phyloP scores from a whole-genome alignment of 352 stramenopile species.

The Pythium rhizo-oryzae region DNA sequence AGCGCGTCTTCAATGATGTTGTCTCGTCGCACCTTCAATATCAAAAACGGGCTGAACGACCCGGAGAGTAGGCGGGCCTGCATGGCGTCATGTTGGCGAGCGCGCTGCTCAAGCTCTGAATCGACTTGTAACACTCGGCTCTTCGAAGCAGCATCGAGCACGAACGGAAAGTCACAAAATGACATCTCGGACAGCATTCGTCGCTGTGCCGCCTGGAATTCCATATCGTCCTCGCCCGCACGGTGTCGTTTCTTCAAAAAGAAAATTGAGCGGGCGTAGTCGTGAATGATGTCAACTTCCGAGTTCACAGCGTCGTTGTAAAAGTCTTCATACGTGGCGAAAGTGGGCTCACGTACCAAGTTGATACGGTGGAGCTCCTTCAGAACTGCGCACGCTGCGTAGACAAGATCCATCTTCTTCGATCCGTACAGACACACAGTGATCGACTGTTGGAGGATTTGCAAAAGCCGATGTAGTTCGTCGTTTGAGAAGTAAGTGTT shows the following conservation, averaged over 20 bases:
- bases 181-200: slow-evolving; percentile 78
- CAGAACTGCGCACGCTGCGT: slow-evolving; percentile 65
- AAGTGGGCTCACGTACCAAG: slow-evolving; percentile 37
- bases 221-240: slow-evolving; percentile 10
- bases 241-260: slow-evolving; percentile 65
- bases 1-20: slow-evolving; percentile 79
- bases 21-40: slow-evolving; percentile 68
- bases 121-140: slow-evolving; percentile 77
- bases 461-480: slow-evolving; percentile 62
- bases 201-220: slow-evolving; percentile 32
- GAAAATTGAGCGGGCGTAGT: slow-evolving; percentile 75
- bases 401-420: slow-evolving; percentile 77
- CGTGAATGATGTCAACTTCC: slow-evolving; percentile 79
- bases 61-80: slow-evolving; percentile 39
- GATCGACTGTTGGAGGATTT: slow-evolving; percentile 79
- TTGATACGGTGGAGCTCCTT: slow-evolving; percentile 76
- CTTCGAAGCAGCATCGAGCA: slow-evolving; percentile 80
- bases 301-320: slow-evolving; percentile 86
- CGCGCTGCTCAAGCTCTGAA: slow-evolving; percentile 71
- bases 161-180: slow-evolving; percentile 83
- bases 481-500: slow-evolving; percentile 51
- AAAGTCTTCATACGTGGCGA: slow-evolving; percentile 73
- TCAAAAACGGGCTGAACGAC: slow-evolving; percentile 55
- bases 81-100: slow-evolving; percentile 59
- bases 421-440: slow-evolving; percentile 74